Evolutionary conservation across 768 basidiomycete genomes (phyloP).

Genomic region (Russula lepida): DNA sequence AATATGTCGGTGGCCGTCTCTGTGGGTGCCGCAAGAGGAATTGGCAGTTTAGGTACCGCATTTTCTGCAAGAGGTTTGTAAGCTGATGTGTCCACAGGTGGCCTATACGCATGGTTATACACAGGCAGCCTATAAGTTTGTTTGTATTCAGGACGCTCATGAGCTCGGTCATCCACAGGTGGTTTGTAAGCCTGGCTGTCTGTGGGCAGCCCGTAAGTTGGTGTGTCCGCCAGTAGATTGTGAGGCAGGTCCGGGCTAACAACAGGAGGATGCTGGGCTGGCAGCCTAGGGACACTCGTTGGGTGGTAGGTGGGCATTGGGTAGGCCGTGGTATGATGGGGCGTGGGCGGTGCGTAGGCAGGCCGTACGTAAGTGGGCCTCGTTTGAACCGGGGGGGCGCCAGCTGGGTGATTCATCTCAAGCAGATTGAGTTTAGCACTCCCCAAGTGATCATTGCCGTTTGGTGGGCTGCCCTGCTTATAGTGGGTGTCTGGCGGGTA

Average conservation of each 20-base stretch:
- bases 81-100: not conserved
- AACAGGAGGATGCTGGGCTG: not conserved
- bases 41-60: not conserved
- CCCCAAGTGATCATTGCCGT: not conserved
- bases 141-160: not conserved
- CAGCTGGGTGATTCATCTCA: not conserved
- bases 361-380: conserved; percentile 4
- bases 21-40: not conserved
- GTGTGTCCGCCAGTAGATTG: not conserved
- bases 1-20: not conserved
- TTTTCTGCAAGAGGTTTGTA: not conserved
- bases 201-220: not conserved
- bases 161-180: not conserved
- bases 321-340: not conserved
- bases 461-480: not conserved
- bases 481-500: not conserved
- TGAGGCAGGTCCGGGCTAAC: not conserved
- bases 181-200: not conserved
- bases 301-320: not conserved
- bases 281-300: not conserved
- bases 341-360: not conserved
- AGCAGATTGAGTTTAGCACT: not conserved
- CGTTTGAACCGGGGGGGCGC: not conserved
- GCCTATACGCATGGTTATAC: not conserved
- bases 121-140: not conserved